Evolutionary conservation across 2,329 filamentous ascomycete genomes (phyloP).

Genomic region (Neofusicoccum sp.): DNA sequence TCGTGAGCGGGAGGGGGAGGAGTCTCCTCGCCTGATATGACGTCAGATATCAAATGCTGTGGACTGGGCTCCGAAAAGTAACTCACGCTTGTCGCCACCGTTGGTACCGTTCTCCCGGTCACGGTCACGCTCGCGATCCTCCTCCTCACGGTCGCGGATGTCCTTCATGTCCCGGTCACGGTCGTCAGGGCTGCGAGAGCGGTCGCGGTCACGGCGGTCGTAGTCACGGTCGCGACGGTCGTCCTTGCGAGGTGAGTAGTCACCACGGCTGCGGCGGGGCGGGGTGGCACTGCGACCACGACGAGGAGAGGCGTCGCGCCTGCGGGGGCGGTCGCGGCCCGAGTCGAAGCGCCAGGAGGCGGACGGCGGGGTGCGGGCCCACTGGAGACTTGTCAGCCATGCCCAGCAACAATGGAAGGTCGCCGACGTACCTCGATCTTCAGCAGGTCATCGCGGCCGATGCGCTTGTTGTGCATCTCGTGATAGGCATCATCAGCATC

Average conservation of each 20-base stretch:
- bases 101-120: slow-evolving; percentile 73
- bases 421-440: slow-evolving; percentile 83
- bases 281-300: slow-evolving; percentile 52
- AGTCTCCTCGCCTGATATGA: slow-evolving; percentile 7
- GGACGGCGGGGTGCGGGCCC: slow-evolving; percentile 96
- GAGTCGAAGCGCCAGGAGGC: slow-evolving; percentile 98
- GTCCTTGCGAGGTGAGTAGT: slow-evolving; percentile 87
- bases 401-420: background rate
- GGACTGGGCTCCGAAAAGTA: slow-evolving; percentile 26
- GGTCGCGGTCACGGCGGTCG: slow-evolving; percentile 71
- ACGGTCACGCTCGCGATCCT: slow-evolving; percentile 61
- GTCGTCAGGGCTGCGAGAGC: slow-evolving; percentile 66
- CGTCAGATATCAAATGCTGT: slow-evolving; percentile 32
- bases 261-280: slow-evolving; percentile 59
- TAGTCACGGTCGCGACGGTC: slow-evolving; percentile 78
- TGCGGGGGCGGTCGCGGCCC: slow-evolving; percentile 71
- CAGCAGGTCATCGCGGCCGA: slow-evolving; percentile 90
- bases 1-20: slow-evolving; percentile 81
- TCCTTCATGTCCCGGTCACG: slow-evolving; percentile 61
- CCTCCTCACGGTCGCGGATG: slow-evolving; percentile 56
- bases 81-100: slow-evolving; percentile 85
- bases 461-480: slow-evolving; percentile 99
- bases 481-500: slow-evolving; percentile 99
- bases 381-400: slow-evolving; percentile 59
- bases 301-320: slow-evolving; percentile 66